Evolutionary conservation across 2,329 filamentous ascomycete genomes (phyloP).

Genomic region (Ophiostoma himal-ulmi): DNA sequence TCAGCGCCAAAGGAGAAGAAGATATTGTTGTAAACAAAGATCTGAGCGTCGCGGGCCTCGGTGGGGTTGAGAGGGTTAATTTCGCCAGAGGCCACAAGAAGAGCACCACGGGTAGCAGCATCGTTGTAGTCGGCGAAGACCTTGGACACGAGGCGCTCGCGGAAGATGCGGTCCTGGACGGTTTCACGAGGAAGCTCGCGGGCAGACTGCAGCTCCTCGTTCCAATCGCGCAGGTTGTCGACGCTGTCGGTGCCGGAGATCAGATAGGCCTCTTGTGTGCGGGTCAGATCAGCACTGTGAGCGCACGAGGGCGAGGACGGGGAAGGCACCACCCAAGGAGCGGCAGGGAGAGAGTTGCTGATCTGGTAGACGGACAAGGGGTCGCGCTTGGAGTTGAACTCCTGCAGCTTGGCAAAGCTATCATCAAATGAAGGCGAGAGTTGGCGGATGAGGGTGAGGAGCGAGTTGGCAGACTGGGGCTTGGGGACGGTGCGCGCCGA

Average conservation of each 20-base stretch:
- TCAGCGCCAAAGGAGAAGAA: conserved; percentile 99
- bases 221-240: conserved; percentile 95
- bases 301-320: conserved; percentile 57
- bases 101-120: conserved; percentile 83
- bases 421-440: conserved; percentile 78
- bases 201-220: conserved; percentile 97
- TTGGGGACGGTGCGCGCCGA: conserved; percentile 74
- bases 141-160: conserved; percentile 88
- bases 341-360: conserved; percentile 86
- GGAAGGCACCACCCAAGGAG: conserved; percentile 81
- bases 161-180: conserved; percentile 92
- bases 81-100: conserved; percentile 87
- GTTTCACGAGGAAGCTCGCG: conserved; percentile 89
- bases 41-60: conserved; percentile 86
- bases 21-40: conserved; percentile 99
- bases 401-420: conserved; percentile 71
- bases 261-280: conserved; percentile 88
- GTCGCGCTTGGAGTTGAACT: conserved; percentile 78
- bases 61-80: conserved; percentile 92
- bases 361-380: conserved; percentile 91
- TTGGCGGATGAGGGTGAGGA: conserved; percentile 70
- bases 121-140: conserved; percentile 97
- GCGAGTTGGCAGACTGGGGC: conserved; percentile 72
- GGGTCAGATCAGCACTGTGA: conserved; percentile 77
- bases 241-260: conserved; percentile 88